Percentiles rank a stretch among this genome's conserved stretches.
phyloP scores from a whole-genome alignment of 2,329 filamentous ascomycete genomes.

The Botrytis fabae region DNA sequence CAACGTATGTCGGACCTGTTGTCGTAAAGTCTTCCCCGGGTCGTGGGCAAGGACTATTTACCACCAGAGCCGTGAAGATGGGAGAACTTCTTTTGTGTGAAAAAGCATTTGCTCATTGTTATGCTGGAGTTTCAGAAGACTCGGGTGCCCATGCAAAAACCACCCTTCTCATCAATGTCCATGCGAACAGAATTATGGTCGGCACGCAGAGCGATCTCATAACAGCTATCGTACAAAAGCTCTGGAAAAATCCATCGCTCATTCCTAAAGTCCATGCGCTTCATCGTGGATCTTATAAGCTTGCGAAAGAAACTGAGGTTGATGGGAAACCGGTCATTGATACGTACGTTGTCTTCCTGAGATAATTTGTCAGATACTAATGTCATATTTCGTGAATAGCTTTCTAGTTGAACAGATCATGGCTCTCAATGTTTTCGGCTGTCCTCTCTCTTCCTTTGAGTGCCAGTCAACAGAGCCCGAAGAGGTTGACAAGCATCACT shows the following conservation, averaged over 20 bases:
- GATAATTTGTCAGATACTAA: conserved; percentile 11
- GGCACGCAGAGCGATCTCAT: conserved; percentile 24
- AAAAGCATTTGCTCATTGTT: conserved; percentile 29
- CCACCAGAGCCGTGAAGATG: conserved; percentile 24
- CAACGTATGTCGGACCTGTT: conserved; percentile 25
- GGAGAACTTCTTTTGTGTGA: conserved; percentile 30
- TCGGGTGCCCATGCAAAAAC: neutral
- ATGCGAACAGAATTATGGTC: conserved; percentile 18
- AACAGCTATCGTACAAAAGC: conserved; percentile 23
- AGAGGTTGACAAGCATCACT: conserved; percentile 17
- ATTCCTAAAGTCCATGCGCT: conserved; percentile 20
- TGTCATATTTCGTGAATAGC: neutral
- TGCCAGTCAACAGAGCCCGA: conserved; percentile 3
- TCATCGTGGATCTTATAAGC: conserved; percentile 25
- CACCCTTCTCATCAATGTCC: conserved; percentile 17
- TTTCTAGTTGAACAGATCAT: conserved; percentile 24
- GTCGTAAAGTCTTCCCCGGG: conserved; percentile 20
- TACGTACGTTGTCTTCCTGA: conserved; percentile 22
- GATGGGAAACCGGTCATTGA: conserved; percentile 26
- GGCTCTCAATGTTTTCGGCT: conserved; percentile 26
- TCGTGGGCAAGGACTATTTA: conserved; percentile 26
- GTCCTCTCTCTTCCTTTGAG: conserved; percentile 24
- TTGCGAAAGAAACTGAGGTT: neutral
- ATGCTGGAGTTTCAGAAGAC: neutral
- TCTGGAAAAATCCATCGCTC: conserved; percentile 25